These are phyloP conservation scores for Cymodocea nodosa DNA, from an alignment of 116 monocot species.

Conservation along the genomic window DNA sequence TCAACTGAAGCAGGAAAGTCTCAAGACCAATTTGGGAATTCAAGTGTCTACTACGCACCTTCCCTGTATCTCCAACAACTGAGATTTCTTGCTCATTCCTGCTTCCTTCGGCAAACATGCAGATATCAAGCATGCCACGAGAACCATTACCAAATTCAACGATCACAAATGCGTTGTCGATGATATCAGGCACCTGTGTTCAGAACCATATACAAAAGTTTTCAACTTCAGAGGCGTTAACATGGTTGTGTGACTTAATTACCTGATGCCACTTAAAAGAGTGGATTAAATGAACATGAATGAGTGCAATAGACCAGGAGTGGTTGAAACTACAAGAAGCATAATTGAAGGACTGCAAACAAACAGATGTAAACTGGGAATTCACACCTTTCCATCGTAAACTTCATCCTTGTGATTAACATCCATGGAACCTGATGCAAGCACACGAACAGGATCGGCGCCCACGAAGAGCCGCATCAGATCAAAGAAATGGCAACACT, in stretches of 20 bases:
- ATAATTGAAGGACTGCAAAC: too few relatives aligned
- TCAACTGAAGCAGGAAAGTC: background rate
- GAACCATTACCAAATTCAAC: constrained; percentile 90
- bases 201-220: background rate
- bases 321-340: too few relatives aligned
- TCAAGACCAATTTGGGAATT: background rate
- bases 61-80: constrained; percentile 82
- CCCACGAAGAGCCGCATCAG: constrained; percentile 75
- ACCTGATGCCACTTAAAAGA: too few relatives aligned
- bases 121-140: constrained; percentile 88
- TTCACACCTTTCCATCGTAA: constrained; percentile 73
- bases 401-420: constrained; percentile 92
- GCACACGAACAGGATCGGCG: constrained; percentile 82
- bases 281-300: too few relatives aligned
- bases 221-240: too few relatives aligned
- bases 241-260: too few relatives aligned
- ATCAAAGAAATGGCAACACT: constrained; percentile 96
- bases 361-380: background rate
- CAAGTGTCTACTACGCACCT: constrained; percentile 27
- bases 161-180: constrained; percentile 87
- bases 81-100: constrained; percentile 95
- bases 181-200: constrained; percentile 76
- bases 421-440: constrained; percentile 87
- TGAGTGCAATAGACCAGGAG: too few relatives aligned
- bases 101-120: constrained; percentile 98